A percentile compares a stretch with the other conserved stretches of the same genome.
phyloP scores from a whole-genome alignment of 805 yeast species.

The Trichomonascus vanleenenianus region DNA sequence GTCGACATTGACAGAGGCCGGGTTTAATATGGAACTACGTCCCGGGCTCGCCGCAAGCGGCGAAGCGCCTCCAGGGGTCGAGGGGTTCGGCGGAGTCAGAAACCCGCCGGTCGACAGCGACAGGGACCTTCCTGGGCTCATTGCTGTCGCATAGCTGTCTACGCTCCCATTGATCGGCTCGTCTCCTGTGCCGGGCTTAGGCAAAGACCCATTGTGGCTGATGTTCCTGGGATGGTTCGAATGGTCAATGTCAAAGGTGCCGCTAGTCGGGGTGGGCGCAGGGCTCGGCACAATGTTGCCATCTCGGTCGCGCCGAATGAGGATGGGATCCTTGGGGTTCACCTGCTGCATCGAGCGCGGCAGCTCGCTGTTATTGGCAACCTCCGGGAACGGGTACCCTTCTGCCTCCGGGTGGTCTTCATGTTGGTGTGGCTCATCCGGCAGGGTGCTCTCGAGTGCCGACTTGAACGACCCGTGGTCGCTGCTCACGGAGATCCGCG shows the following conservation, averaged over 20 bases:
- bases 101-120: neutral
- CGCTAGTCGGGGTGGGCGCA: conserved; percentile 10
- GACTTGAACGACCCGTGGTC: conserved; percentile 21
- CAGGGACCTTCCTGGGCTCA: neutral
- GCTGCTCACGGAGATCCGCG: conserved; percentile 20
- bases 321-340: conserved; percentile 68
- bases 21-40: conserved; percentile 24
- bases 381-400: conserved; percentile 20
- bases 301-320: conserved; percentile 45
- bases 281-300: conserved; percentile 25
- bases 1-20: conserved; percentile 53
- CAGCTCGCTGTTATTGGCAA: conserved; percentile 24
- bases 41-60: neutral
- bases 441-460: conserved; percentile 12
- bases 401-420: conserved; percentile 27
- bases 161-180: neutral
- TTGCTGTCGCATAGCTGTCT: neutral
- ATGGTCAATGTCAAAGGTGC: conserved; percentile 6
- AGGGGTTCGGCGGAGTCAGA: conserved; percentile 12
- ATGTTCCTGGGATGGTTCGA: neutral
- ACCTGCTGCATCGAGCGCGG: conserved; percentile 66
- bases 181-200: too few species aligned
- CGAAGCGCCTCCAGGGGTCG: conserved; percentile 21
- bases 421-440: neutral
- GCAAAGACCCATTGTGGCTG: neutral